Base-by-base conservation (phyloP, 1,139 yeast genomes). In the Zygosaccharomyces pseudobailii region DNA sequence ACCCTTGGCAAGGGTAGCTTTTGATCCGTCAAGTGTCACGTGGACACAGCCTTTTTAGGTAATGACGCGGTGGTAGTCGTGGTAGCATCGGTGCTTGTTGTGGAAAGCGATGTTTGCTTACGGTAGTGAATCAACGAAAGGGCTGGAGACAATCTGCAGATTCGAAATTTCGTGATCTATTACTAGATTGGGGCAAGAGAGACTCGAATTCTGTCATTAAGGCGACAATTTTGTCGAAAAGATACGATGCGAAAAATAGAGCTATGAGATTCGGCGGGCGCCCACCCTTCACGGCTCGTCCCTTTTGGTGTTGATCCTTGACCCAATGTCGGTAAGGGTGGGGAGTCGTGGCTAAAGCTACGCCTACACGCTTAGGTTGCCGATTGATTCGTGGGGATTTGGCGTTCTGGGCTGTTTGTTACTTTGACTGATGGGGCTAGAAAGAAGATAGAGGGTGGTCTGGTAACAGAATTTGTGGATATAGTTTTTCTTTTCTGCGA, bases 371-470 rank as follows among this genome's bases (percentile, higher is more conserved):
- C 33, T n/a, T 7, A 6, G 19, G 24, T n/a, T 27, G 17, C 20
- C 34, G 41, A 38, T 38, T 27, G 41, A 19, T 38, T 27, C 41
- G 41, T 38, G 41, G 46, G 37, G 46, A 20, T 36, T 43, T 42
- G 45, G 45, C 43, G 45, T 43, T 36, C 44, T 48, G 41, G 36
- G 46, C 42, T 22, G 33, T 36, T 36, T 36, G 28, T 37, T 36
- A 31, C 25, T 30, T 34, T 21, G 21, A 30, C 40, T 32, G 20
- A 40, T 40, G 43, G 35, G 43, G 43, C 43, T 22, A 40, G 19
- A 21, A 23, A 42, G 31, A 38, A 31, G 24, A 28, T 36, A 30
- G 17, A 32, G 31, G 33, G 32, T 37, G 42, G 37, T 20, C 32
- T 31, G 22, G 38, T 31, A 20, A 32, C 6, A 32, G 23, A 32